phyloP scores from a whole-genome alignment of 257 asterid species.

The Nicotiana benthamiana region DNA sequence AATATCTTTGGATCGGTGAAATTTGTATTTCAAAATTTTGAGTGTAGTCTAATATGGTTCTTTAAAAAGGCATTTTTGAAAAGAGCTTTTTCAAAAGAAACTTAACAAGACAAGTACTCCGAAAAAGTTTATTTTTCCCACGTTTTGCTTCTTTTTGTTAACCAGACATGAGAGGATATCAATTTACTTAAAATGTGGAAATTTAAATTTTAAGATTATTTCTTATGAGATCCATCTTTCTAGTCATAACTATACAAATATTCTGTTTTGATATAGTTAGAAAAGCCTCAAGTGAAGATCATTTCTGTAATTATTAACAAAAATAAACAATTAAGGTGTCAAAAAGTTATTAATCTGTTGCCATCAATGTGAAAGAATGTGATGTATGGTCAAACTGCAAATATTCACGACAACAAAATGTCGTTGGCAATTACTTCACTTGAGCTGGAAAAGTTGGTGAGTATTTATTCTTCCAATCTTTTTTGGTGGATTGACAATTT shows the following conservation, averaged over 20 bases:
- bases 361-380: not conserved
- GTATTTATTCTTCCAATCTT: not conserved
- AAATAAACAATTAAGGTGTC: not conserved
- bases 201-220: too few species aligned
- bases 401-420: not conserved
- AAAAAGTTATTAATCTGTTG: not conserved
- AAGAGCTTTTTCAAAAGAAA: too few species aligned
- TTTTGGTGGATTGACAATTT: not conserved
- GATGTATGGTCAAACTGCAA: not conserved
- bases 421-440: slow-evolving; percentile 1
- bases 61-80: not conserved
- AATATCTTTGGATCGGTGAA: not conserved
- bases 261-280: not conserved
- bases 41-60: not conserved
- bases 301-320: not conserved
- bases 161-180: too few species aligned
- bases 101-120: not conserved
- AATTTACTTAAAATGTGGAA: too few species aligned
- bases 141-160: too few species aligned
- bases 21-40: not conserved
- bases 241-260: not conserved
- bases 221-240: too few species aligned
- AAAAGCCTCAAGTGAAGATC: not conserved
- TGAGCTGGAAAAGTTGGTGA: slow-evolving; percentile 4
- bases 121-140: not conserved